A percentile compares a stretch with the other conserved stretches of the same genome.
Conservation (phyloP, 352 stramenopile genomes). For the Globisporangium acanthophoron region DNA sequence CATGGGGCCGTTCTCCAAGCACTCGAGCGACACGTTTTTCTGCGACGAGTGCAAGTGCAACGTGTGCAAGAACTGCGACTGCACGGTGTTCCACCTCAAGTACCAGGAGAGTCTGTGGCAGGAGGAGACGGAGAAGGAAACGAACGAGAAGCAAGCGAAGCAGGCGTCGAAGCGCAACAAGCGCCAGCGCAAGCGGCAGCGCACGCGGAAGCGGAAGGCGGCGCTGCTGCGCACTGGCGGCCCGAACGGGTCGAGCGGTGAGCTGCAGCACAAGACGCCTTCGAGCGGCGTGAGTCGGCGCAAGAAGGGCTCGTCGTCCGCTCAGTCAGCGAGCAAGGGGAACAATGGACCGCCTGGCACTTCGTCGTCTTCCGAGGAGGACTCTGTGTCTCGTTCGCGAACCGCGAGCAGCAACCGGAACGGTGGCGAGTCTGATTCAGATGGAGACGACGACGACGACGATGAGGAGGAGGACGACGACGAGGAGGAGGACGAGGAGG, state of each 20-base stretch:
- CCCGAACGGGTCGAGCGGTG: not conserved
- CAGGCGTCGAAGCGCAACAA: conserved; percentile 84
- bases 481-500: conserved; percentile 39
- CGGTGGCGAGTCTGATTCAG: conserved; percentile 52
- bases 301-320: conserved; percentile 9
- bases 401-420: conserved; percentile 23
- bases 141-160: conserved; percentile 85
- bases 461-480: conserved; percentile 19
- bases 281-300: conserved; percentile 14
- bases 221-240: conserved; percentile 26
- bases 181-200: conserved; percentile 80
- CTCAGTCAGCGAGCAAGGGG: not conserved
- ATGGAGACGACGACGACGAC: conserved; percentile 40
- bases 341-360: not conserved
- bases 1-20: conserved; percentile 92
- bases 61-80: conserved; percentile 97
- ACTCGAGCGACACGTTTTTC: conserved; percentile 93
- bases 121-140: conserved; percentile 91
- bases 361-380: conserved; percentile 42
- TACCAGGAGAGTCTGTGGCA: conserved; percentile 96
- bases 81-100: conserved; percentile 96
- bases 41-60: conserved; percentile 98
- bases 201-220: conserved; percentile 79
- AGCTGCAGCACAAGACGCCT: conserved; percentile 31
- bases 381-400: conserved; percentile 17